Evolutionary conservation across 306 rosid species (phyloP), one percentile per base, ranked within the genome.

Genomic region (Carpinus viminea): DNA sequence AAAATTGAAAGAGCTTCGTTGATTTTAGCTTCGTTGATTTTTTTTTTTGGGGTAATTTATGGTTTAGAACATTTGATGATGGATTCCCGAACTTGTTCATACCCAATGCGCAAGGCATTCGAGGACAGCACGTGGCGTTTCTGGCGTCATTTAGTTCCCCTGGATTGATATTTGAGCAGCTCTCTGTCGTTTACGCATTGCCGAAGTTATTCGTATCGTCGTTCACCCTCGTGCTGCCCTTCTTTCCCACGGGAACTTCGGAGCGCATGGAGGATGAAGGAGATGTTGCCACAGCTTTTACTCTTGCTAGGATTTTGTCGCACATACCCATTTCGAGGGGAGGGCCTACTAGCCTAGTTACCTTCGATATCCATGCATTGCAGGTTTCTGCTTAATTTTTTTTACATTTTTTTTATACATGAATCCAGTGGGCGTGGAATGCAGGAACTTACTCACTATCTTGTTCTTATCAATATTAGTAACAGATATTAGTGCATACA

Each of bases 241-340:
- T 95, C 78, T 95, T 95, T 75, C 98, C 99, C 3, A 95, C 99
- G 1, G 98, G 99, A 66, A 93, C 99, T 55, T 91, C 93, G 1
- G 98, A 95, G 76, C 91, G 99, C 4, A 95, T 95, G 99, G 99
- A 95, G 87, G 99, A 95, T 55, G 99, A 95, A 87, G 99, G 99
- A 70, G 99, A 95, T 86, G 87, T 95, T 16, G 99, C 99, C 65
- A 95, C 99, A 1, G 99, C 99, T 75, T 90, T 95, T 79, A 95
- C 99, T 59, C 84, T 95, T 78, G 99, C 99, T 59, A 90, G 99
- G 87, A 87, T 94, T 62, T 82, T 95, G 86, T 95, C 98, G 0
- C 87, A 93, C 80, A 93, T 93, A 70, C 99, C 99, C 1, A 95
- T 90, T 85, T 93, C 99, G 34, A 91, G 97, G 88, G 99, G 99